phyloP scores from a whole-genome alignment of 179 eudicot genomes.

The Amaranthus tricolor region DNA sequence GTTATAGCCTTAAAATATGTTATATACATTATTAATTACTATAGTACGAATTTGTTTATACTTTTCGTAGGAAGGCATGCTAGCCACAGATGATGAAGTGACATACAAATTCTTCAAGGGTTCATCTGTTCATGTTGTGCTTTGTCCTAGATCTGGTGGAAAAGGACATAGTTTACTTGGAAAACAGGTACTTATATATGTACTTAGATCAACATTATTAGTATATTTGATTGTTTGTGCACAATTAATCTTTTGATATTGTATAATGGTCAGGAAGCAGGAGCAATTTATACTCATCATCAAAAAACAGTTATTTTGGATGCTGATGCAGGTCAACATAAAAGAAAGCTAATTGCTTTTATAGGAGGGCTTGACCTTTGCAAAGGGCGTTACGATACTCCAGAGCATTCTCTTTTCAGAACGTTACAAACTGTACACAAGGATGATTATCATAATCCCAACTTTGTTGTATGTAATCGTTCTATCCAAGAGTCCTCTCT shows the following conservation, averaged over 20 bases:
- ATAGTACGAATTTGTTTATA: not conserved
- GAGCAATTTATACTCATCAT: slow-evolving; percentile 77
- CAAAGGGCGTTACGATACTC: slow-evolving; percentile 74
- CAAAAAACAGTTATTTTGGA: slow-evolving; percentile 79
- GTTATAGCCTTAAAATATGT: not conserved
- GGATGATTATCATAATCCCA: slow-evolving; percentile 69
- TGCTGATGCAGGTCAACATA: slow-evolving; percentile 58
- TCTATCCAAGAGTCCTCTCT: not conserved
- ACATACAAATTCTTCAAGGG: slow-evolving; percentile 36
- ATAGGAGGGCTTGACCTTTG: slow-evolving; percentile 88
- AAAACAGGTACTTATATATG: slow-evolving; percentile 19
- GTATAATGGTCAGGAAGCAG: slow-evolving; percentile 54
- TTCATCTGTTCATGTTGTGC: slow-evolving; percentile 34
- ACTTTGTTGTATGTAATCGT: slow-evolving; percentile 50
- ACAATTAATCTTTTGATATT: not conserved
- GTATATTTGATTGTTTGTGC: not conserved
- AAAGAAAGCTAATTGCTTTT: slow-evolving; percentile 69
- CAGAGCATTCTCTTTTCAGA: slow-evolving; percentile 52
- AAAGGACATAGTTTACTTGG: slow-evolving; percentile 40
- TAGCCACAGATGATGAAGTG: slow-evolving; percentile 38
- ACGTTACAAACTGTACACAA: slow-evolving; percentile 57
- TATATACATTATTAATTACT: not conserved
- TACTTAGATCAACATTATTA: not conserved
- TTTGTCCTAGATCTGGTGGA: slow-evolving; percentile 42
- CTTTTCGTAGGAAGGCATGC: slow-evolving; percentile 31